These are phyloP conservation scores for Fraxinus quadrangulata DNA, from an alignment of 257 asterid genomes.

Conservation along the genomic window DNA sequence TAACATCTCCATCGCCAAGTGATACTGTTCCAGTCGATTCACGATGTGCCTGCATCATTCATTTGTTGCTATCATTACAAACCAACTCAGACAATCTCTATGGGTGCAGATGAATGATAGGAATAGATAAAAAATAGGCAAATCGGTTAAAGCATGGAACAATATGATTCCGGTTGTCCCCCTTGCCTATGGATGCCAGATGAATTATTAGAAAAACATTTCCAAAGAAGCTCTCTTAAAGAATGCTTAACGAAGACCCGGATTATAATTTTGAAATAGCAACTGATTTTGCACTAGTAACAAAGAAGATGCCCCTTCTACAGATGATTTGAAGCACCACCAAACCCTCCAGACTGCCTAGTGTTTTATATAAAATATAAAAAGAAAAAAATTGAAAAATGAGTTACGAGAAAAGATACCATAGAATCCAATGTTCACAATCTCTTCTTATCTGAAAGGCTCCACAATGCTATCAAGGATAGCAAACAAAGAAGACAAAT, in stretches of 20 bases:
- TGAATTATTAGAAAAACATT: background rate
- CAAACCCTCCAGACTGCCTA: background rate
- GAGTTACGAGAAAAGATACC: background rate
- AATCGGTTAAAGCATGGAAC: background rate
- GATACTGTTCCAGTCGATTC: conserved; percentile 90
- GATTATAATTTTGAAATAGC: background rate
- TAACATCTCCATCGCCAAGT: conserved; percentile 32
- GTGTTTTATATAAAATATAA: background rate
- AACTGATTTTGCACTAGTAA: background rate
- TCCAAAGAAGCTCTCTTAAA: background rate
- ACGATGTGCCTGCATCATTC: conserved; percentile 69
- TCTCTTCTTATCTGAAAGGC: background rate
- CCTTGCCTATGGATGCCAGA: background rate
- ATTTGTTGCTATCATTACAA: background rate
- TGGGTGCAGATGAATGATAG: background rate
- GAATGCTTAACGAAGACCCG: background rate
- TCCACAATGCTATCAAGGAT: background rate
- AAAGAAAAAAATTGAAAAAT: background rate
- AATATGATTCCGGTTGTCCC: background rate
- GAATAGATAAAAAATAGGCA: background rate
- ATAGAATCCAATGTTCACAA: background rate
- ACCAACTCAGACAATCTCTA: background rate
- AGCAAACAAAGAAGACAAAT: background rate
- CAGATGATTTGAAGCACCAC: background rate
- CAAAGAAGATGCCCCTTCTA: background rate